Conservation (phyloP, 768 basidiomycete species). For the Xanthoconium stramineum region DNA sequence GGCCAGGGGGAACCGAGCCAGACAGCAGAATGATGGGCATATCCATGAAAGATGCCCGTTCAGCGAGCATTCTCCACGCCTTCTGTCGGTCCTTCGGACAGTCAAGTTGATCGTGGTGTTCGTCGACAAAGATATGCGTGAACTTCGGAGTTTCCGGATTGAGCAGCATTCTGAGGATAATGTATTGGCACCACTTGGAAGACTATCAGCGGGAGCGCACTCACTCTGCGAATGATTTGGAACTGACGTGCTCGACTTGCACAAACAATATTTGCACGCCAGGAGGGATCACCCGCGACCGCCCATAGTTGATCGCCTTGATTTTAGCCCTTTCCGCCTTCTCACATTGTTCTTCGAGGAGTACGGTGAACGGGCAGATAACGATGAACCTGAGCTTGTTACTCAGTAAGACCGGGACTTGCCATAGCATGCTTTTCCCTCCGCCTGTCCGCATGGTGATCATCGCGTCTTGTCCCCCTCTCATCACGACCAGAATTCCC, state of each 20-base stretch:
- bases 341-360: conserved; percentile 4
- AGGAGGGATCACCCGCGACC: background rate
- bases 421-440: conserved; percentile 10
- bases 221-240: background rate
- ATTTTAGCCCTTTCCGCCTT: background rate
- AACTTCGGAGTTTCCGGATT: background rate
- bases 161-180: background rate
- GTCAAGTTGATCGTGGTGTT: conserved; percentile 5
- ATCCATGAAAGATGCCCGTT: background rate
- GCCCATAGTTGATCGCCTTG: background rate
- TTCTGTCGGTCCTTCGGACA: background rate
- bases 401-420: background rate
- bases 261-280: conserved; percentile 4
- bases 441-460: conserved; percentile 9
- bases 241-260: conserved; percentile 6
- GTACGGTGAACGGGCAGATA: conserved; percentile 3
- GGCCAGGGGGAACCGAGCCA: background rate
- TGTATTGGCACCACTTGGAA: background rate
- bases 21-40: conserved; percentile 1
- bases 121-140: background rate
- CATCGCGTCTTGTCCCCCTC: background rate
- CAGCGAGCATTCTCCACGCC: background rate
- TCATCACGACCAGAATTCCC: background rate
- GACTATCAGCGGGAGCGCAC: background rate
- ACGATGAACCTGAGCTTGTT: background rate